Evolutionary conservation across 441 rosid genomes (phyloP), one percentile per base, ranked within the genome.

Genomic region (Heliophila coronopifolia): DNA sequence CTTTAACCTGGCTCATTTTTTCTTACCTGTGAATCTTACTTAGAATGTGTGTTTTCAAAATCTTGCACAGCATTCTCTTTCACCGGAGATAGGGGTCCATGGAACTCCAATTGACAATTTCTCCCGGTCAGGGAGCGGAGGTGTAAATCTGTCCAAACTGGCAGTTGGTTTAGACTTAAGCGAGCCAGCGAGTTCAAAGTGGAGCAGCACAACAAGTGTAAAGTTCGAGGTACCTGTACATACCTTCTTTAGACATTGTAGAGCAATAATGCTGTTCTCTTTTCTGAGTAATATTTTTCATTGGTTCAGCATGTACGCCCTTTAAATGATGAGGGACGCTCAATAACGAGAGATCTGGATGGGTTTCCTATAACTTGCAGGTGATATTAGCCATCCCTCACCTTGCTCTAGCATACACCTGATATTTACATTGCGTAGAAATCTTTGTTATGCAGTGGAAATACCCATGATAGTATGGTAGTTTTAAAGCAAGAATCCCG

Each of bases 61-160:
- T 32, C 64, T 62, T 57, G 11, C 12, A 35, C 86, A 91, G 96
- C 98, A 91, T 75, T 91, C 93, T 43, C 64, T 82, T 50, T 77
- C 94, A 20, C 98, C 98, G 0, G 96, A 91, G 73, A 75, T 91
- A 33, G 98, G 92, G 26, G 83, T 91, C 57, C 93, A 91, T n/a
- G 95, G 98, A 41, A 68, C 41, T 4, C 88, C 96, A 8, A 16
- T 72, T 11, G 94, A 91, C 47, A 87, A 82, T 63, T 91, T 91
- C 63, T 91, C 96, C 17, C 84, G 77, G 52, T 79, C 94, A 13
- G 93, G 84, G 62, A 82, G 86, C 51, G 91, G 90, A 46, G 93
- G 93, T 32, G 91, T 91, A 70, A 91, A 84, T 71, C 63, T 91
- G 62, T 91, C 98, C 28, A 79, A 81, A 58, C 56, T 84, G 18